Base-by-base conservation (phyloP, 2,329 filamentous ascomycete species). In the Ilyonectria destructans region DNA sequence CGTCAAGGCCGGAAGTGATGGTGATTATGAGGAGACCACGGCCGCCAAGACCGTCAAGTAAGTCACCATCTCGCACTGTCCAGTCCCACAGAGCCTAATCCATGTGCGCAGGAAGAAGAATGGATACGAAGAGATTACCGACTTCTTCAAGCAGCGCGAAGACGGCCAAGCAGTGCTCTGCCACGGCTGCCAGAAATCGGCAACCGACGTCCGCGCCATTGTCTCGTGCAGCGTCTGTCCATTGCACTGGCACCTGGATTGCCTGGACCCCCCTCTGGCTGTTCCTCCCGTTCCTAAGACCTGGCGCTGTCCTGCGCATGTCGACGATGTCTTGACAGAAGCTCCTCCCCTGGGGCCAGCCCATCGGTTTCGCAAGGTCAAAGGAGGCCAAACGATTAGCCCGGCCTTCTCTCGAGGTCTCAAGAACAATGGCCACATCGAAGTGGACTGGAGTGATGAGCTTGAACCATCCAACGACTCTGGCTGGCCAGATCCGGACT, bases 201-300 rank as follows among this genome's bases (percentile, higher is more conserved):
- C 91, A 52, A 84, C 88, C 21, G 81, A 84, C 70, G 74, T 79
- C 43, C 90, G 92, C 29, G 89, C 92, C 72, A 95, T 98, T 75
- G 92, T 98, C 73, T 90, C 92, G 52, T 99, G 96, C 84, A 95
- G 95, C 80, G 89, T 88, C 76, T 99, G 96, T 81, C 86, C 89
- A 13, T 87, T 94, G 37, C 88, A 91, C 77, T 99, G 95, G 93
- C 96, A 99, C 83, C 85, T 97, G 58, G 96, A 98, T 81, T 99
- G 96, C 81, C 85, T 97, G 17, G 91, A 97, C 77, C 93, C 94
- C 31, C 95, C 96, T 37, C 83, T 95, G 77, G 90, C 95, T 37
- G 90, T 93, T 62, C 93, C 94, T 45, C 95, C 95, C 12, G 87
- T 90, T 58, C 86, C 92, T 58, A 90, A 91, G 76, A 92, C 91